Base-by-base conservation (phyloP, 176 grass and related monocot species). In the Phoenix dactylifera region DNA sequence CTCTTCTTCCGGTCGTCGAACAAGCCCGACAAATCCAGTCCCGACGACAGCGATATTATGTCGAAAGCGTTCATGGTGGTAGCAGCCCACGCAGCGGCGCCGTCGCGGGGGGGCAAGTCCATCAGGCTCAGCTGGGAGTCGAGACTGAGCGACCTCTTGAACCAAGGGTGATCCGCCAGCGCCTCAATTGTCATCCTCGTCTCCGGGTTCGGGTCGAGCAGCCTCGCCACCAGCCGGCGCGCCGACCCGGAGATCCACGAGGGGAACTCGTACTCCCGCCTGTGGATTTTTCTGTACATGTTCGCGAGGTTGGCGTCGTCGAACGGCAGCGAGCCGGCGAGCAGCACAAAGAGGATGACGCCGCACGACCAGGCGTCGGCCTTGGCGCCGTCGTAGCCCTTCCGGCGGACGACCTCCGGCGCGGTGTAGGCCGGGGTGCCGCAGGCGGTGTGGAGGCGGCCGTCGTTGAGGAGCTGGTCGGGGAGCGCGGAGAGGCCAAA, bases 351-450 rank as follows among this genome's bases (percentile, higher is more conserved):
- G 69, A 96, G 80, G 74, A 87, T 79, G 17, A 96, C 86, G 16
- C 86, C 83, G 56, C 86, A 85, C 15, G 91, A 96, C 91, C 91
- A 96, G 15, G 83, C 83, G 70, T 95, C 86, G 3, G 91, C 91
- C 67, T 84, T 86, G 28, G 86, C 72, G 23, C 91, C 91, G 51
- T 95, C 83, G 63, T 95, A 95, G 1, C 82, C 80, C 65, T 9
- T 62, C 22, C 75, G 68, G 54, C 74, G 68, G 50, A 90, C 71
- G 29, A 95, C 79, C 83, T 90, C 91, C 1, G 86, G 91, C 19
- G 91, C 91, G 1, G 80, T 74, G 62, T 69, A 96, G 0, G 83
- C 83, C 15, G 86, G 91, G 2, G 86, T 90, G 51, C 86, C 90
- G 57, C 86, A 90, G 5, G 80, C 68, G 0, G 83, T 95, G 68